Evolutionary conservation across 441 rosid species (phyloP), one percentile per base, ranked within the genome.

Genomic region (Populus hybrid): DNA sequence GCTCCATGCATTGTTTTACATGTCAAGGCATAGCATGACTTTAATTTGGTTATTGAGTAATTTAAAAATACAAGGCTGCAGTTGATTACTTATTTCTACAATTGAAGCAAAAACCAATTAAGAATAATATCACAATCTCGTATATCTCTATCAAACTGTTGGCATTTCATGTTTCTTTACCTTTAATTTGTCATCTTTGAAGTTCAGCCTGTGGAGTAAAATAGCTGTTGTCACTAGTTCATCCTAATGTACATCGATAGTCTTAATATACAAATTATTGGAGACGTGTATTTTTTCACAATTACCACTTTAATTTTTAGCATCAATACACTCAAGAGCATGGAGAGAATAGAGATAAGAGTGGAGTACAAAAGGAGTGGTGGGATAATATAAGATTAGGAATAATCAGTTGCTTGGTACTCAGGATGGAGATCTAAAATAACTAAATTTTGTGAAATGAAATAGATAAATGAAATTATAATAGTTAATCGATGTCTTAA

Each of bases 1-100:
- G 69, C 40, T 77, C 38, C 63, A n/a, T 36, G 28, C 63, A 26
- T 36, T 70, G 34, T 69, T 61, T 59, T 69, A 32, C 61, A 69
- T 36, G 26, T 70, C 40, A 46, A 32, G 20, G 34, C 23, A 46
- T 10, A 32, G 35, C 18, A 54, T 34, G 57, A 54, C 61, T 61
- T 69, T 20, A 3, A 10, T 69, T 36, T 34, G n/a, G 54, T 30
- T n/a, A 67, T 34, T 54, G 28, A 16, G 40, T 76, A 50, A 72
- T 73, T 42, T 63, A 23, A 30, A 2, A 71, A 59, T 57, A 21
- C 63, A 69, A 24, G 35, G 54, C 36, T 73, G 46, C 72, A 21
- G 12, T 61, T 61, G 66, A n/a, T 73, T 10, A 1, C 67, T 68
- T 21, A 54, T 34, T 14, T 64, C 73, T 26, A 46, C n/a, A 14